phyloP scores from a whole-genome alignment of 805 yeast species.

The Clavispora santaluciae region DNA sequence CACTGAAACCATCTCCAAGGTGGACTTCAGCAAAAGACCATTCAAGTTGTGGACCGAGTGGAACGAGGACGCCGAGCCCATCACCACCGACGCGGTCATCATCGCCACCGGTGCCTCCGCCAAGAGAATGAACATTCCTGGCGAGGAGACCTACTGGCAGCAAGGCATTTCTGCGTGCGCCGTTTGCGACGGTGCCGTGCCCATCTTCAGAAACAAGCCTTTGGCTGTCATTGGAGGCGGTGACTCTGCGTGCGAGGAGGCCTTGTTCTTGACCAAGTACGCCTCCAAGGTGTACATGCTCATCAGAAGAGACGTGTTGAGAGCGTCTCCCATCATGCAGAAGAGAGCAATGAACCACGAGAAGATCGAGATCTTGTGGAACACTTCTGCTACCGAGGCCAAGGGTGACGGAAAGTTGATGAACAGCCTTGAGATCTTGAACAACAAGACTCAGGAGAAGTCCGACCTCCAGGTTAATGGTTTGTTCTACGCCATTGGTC shows the following conservation, averaged over 20 bases:
- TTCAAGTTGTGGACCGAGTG: constrained; percentile 97
- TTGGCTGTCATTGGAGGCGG: constrained; percentile 99
- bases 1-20: constrained; percentile 92
- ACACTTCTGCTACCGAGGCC: constrained; percentile 82
- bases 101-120: constrained; percentile 99
- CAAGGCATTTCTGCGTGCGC: constrained; percentile 99
- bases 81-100: constrained; percentile 88
- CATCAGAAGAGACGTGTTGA: constrained; percentile 88
- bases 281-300: constrained; percentile 92
- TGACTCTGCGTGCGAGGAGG: constrained; percentile 99
- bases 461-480: constrained; percentile 78
- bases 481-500: constrained; percentile 97
- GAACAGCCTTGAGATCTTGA: constrained; percentile 56
- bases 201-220: constrained; percentile 96
- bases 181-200: constrained; percentile 99
- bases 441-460: constrained; percentile 66
- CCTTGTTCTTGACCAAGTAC: constrained; percentile 91
- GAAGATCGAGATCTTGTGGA: constrained; percentile 85
- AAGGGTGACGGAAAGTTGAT: constrained; percentile 90
- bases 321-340: constrained; percentile 97
- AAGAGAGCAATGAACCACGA: constrained; percentile 81
- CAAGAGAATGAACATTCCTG: constrained; percentile 87
- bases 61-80: constrained; percentile 86
- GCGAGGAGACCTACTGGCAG: constrained; percentile 98
- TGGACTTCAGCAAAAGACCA: constrained; percentile 82